Evolutionary conservation across 2,329 filamentous ascomycete genomes (phyloP), one percentile per base, ranked within the genome.

Genomic region (Aspergillus ibericus): DNA sequence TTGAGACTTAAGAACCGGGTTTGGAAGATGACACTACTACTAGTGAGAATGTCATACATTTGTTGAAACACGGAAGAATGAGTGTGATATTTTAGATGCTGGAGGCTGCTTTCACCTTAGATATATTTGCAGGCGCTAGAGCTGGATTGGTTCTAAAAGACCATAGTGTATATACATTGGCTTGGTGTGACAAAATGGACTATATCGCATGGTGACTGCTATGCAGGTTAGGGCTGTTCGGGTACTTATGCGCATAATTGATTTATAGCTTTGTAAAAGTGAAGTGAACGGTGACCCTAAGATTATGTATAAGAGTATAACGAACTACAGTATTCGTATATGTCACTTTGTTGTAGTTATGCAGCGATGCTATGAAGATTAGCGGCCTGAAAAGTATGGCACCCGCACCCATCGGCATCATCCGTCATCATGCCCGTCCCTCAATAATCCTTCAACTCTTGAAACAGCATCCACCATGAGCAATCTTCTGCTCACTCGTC

Each of bases 371-470:
- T 42, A 42, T 42, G 8, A 27, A 27, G 16, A n/a, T 46, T 50
- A 32, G n/a, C 10, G 50, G 62, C 62, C 62, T 64, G 54, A 63
- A 53, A 58, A 44, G 22, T 42, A 16, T 34, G 63, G 63, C 63
- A n/a, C 29, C 40, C 29, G 51, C 18, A 38, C 47, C 50, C 44
- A 59, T 55, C 44, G 52, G 47, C 5, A 50, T 49, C 52, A 54
- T 53, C 54, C 40, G 47, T 58, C 49, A 18, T 42, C 18, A 42
- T 42, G 16, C 38, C 18, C 38, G 9, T 18, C 13, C n/a, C 9
- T 42, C 38, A 16, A 40, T 40, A n/a, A 40, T 40, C 36, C 9
- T 16, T 16, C 36, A 40, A 22, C 3, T 22, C 13, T 18, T 7
- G 5, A n/a, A 3, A n/a, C 44, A 16, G 13, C 15, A 12, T 46